Evolutionary conservation across 805 yeast species (phyloP), one percentile per base, ranked within the genome.

Genomic region (Danielia oregonensis): DNA sequence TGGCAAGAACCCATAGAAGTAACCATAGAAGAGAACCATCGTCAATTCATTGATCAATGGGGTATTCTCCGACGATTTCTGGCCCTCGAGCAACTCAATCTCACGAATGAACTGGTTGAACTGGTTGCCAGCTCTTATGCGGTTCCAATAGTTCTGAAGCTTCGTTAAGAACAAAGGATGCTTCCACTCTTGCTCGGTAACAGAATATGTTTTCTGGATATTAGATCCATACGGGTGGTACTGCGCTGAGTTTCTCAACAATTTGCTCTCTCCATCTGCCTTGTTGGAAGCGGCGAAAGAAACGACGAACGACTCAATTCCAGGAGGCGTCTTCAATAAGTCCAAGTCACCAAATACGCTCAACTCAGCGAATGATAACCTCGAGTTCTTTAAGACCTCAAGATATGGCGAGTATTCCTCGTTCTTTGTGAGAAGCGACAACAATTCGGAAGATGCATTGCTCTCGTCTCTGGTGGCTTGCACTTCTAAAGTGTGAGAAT

Each of bases 1-100:
- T 3, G 73, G 73, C 4, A 70, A 61, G 16, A 56, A 42, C 3
- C 70, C 72, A 40, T 63, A 65, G 43, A 64, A 67, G 37, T 55
- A 63, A 2, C 73, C 73, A 42, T 59, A 68, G 36, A 68, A 68
- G 17, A 68, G 54, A 8, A 63, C 69, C 51, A 61, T 49, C 6
- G 59, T 55, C 33, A 63, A 48, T 36, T 68, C 72, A 29, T 64
- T 61, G 24, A 56, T 47, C 17, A 42, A 10, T 6, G 49, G 39
- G 10, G 38, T 28, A 19, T 49, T 47, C 10, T 58, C 64, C 3
- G 56, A 37, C 10, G 37, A 48, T 17, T 45, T 46, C 21, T 51
- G 56, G 19, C 44, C 32, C 11, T 43, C 44, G 18, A 60, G 44
- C 12, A 42, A 24, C 33, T 54, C 49, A 18, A 65, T 52, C 26